These are phyloP conservation scores for Eucalyptus viminalis DNA, from an alignment of 345 rosid species.

Conservation along the genomic window DNA sequence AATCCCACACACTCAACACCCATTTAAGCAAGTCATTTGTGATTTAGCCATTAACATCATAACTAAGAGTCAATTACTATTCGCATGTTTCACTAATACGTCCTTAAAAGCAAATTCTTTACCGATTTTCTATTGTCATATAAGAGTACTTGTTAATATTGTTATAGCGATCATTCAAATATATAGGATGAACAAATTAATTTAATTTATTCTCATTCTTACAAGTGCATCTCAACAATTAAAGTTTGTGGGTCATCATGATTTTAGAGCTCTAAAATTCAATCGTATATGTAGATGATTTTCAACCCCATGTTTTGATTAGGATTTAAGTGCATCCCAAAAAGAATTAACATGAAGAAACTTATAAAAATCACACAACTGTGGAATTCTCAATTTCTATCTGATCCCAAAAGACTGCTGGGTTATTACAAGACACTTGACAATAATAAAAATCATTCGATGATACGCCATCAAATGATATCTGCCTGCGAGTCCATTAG, in stretches of 20 bases:
- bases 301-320: not conserved
- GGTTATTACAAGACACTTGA: not conserved
- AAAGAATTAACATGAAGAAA: too few relatives aligned
- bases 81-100: not conserved
- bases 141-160: not conserved
- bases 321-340: too few relatives aligned
- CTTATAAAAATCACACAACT: too few relatives aligned
- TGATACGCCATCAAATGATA: not conserved
- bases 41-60: too few relatives aligned
- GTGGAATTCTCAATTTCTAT: not conserved
- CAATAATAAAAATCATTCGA: not conserved
- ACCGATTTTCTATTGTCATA: not conserved
- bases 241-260: not conserved
- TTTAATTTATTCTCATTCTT: too few relatives aligned
- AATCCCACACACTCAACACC: not conserved
- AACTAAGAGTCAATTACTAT: too few relatives aligned
- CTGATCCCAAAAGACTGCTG: not conserved
- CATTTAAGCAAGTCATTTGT: too few relatives aligned
- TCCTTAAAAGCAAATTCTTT: not conserved
- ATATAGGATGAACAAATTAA: too few relatives aligned
- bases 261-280: not conserved
- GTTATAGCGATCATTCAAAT: not conserved
- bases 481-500: constrained; percentile 20
- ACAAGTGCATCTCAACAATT: not conserved
- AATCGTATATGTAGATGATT: not conserved